These are phyloP conservation scores for Monosporascus ibericus DNA, from an alignment of 2,329 filamentous ascomycete genomes.

Conservation along the genomic window DNA sequence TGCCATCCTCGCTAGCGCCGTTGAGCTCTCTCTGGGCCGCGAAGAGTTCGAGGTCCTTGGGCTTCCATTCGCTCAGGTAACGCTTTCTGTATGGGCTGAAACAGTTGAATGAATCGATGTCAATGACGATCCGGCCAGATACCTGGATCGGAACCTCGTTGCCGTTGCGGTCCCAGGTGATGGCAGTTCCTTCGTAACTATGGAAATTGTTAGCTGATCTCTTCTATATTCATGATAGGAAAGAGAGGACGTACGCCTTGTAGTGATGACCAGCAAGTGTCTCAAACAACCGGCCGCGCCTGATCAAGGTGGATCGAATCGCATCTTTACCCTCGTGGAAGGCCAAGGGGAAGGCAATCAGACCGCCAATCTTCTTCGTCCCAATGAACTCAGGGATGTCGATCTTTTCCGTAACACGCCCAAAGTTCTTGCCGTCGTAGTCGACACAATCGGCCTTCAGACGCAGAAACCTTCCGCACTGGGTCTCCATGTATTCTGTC, in stretches of 20 bases:
- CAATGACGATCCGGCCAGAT: constrained; percentile 32
- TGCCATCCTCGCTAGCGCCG: too few species aligned
- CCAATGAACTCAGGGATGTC: constrained; percentile 36
- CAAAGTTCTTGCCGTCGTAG: constrained; percentile 42
- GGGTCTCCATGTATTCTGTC: constrained; percentile 30
- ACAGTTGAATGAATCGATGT: constrained; percentile 31
- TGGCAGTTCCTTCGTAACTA: constrained; percentile 26
- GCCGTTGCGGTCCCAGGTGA: constrained; percentile 28
- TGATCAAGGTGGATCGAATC: constrained; percentile 27
- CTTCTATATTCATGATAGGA: too few species aligned
- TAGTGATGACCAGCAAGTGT: constrained; percentile 40
- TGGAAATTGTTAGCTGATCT: not conserved
- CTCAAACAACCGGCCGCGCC: constrained; percentile 40
- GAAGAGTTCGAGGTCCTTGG: constrained; percentile 26
- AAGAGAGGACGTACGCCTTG: constrained; percentile 33
- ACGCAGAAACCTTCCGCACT: constrained; percentile 32
- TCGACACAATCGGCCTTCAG: constrained; percentile 38
- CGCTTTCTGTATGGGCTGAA: constrained; percentile 26
- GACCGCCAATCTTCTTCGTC: constrained; percentile 35
- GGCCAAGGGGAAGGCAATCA: constrained; percentile 37
- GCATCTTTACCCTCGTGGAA: constrained; percentile 35
- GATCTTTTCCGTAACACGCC: constrained; percentile 29
- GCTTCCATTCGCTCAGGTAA: constrained; percentile 26
- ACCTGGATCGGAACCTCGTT: constrained; percentile 26
- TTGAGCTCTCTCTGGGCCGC: constrained; percentile 8